Conservation (phyloP, 2,329 filamentous ascomycete species). For the Coniochaeta prunicola region DNA sequence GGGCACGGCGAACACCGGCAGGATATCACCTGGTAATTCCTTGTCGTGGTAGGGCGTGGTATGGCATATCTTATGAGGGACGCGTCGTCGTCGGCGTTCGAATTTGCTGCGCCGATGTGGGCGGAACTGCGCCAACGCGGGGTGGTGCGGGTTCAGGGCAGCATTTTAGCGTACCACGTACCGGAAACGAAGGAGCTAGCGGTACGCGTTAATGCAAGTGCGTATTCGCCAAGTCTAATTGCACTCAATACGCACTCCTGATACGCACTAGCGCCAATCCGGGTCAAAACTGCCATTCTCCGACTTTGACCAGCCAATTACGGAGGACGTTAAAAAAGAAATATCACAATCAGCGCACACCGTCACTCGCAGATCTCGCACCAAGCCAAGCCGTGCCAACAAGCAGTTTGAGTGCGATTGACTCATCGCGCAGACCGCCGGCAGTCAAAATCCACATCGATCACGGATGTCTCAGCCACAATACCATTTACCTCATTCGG, state of each 20-base stretch:
- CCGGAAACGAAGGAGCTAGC: not conserved
- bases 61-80: not conserved
- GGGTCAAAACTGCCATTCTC: not conserved
- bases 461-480: too few species aligned
- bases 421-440: too few species aligned
- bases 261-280: not conserved
- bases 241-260: not conserved
- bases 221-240: slow-evolving; percentile 8
- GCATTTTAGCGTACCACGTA: not conserved
- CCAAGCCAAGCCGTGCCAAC: too few species aligned
- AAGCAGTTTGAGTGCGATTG: too few species aligned
- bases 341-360: too few species aligned
- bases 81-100: not conserved
- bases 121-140: not conserved
- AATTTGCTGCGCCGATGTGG: not conserved
- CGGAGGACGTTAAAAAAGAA: not conserved
- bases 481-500: too few species aligned
- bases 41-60: too few species aligned
- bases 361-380: too few species aligned
- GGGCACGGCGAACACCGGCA: too few species aligned
- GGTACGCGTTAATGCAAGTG: slow-evolving; percentile 4
- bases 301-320: not conserved
- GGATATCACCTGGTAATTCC: not conserved
- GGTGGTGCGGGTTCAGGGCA: not conserved
- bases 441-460: too few species aligned